These are phyloP conservation scores for Rosa hybrid DNA, from an alignment of 331 rosid genomes.

Conservation along the genomic window DNA sequence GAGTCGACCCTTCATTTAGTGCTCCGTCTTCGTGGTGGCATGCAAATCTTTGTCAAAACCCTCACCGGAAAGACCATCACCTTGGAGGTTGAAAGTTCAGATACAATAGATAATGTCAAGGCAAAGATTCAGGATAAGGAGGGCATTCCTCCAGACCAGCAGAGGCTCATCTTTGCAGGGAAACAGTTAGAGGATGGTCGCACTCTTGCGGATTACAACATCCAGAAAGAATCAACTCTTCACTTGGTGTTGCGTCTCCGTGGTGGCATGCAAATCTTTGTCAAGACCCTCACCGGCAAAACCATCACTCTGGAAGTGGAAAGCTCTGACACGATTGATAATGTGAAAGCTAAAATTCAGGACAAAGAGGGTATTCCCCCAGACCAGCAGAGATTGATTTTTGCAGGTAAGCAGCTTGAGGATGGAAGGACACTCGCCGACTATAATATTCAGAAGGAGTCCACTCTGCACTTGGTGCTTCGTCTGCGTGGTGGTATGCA, in stretches of 20 bases:
- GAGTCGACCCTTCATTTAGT: not conserved
- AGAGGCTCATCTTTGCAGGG: slow-evolving; percentile 9
- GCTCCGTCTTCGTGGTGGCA: not conserved
- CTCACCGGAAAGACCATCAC: not conserved
- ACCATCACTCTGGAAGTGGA: not conserved
- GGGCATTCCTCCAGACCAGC: slow-evolving; percentile 2
- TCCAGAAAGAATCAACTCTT: not conserved
- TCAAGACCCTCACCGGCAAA: not conserved
- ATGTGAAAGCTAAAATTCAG: not conserved
- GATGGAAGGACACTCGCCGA: not conserved
- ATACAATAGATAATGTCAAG: not conserved
- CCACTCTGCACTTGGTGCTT: not conserved
- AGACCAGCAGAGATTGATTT: not conserved
- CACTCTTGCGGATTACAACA: slow-evolving; percentile 9
- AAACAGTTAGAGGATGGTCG: slow-evolving; percentile 10
- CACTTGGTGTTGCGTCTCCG: slow-evolving; percentile 9
- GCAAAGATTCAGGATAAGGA: not conserved
- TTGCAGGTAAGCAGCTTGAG: slow-evolving; percentile 1
- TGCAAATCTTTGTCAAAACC: not conserved
- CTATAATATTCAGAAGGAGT: not conserved
- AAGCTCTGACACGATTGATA: not conserved
- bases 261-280: slow-evolving; percentile 17
- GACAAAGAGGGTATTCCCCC: not conserved
- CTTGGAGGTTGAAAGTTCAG: not conserved
- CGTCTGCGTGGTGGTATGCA: slow-evolving; percentile 18